These are phyloP conservation scores for Scalesia atractyloides DNA, from an alignment of 129 eudicot genomes.

Conservation along the genomic window DNA sequence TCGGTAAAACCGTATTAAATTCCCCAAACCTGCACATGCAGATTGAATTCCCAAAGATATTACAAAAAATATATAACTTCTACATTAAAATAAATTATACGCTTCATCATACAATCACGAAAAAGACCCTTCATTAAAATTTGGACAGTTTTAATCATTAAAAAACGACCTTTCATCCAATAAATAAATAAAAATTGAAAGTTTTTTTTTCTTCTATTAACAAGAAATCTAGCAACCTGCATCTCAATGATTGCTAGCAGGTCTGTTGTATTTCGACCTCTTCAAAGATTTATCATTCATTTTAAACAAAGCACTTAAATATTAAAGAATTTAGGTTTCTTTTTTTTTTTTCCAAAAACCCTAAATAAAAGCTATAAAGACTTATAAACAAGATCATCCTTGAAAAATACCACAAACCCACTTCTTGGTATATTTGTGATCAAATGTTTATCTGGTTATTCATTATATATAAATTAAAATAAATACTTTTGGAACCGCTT, in stretches of 20 bases:
- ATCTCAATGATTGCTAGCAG: slow-evolving; percentile 9
- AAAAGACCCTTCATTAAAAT: slow-evolving; percentile 6
- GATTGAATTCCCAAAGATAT: slow-evolving; percentile 20
- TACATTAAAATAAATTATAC: background rate
- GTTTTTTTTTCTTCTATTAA: no score
- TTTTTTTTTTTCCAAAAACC: background rate
- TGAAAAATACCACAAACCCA: no score
- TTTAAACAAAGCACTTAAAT: no score
- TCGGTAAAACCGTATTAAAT: slow-evolving; percentile 25
- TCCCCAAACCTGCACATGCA: slow-evolving; percentile 33
- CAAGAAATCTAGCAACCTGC: background rate
- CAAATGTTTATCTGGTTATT: no score
- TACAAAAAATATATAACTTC: background rate
- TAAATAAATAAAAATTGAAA: no score
- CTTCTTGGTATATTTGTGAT: no score
- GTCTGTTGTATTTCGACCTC: background rate
- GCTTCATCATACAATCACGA: slow-evolving; percentile 11
- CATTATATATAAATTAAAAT: background rate
- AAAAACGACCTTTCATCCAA: no score
- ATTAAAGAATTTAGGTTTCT: background rate
- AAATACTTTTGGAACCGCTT: background rate
- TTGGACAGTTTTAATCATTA: slow-evolving; percentile 15
- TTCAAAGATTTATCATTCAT: background rate
- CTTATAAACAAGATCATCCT: no score
- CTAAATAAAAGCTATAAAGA: background rate